These are phyloP conservation scores for Boletus reticuloceps DNA, from an alignment of 768 basidiomycete species.

Conservation along the genomic window DNA sequence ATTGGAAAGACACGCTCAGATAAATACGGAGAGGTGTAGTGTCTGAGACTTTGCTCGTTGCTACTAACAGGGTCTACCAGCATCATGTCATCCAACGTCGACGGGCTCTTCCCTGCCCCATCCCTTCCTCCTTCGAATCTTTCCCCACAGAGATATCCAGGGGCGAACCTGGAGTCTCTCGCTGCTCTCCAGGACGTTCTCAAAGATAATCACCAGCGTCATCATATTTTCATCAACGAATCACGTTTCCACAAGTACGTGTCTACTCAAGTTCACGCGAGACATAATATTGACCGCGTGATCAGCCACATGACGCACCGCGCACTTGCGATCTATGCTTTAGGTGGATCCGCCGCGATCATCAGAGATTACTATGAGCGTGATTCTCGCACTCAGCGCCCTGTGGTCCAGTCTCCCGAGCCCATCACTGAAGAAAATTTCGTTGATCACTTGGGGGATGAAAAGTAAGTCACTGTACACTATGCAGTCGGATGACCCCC, in stretches of 20 bases:
- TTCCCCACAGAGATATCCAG: constrained; percentile 28
- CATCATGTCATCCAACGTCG: constrained; percentile 16
- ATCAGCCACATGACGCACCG: constrained; percentile 31
- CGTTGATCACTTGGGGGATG: constrained; percentile 22
- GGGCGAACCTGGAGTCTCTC: constrained; percentile 22
- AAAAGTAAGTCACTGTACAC: constrained; percentile 13
- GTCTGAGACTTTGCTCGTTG: too few relatives aligned
- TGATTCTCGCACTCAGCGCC: constrained; percentile 20
- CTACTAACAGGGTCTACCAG: too few relatives aligned
- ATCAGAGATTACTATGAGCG: constrained; percentile 27
- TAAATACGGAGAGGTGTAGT: too few relatives aligned
- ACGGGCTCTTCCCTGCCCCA: constrained; percentile 26
- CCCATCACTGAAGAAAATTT: constrained; percentile 24
- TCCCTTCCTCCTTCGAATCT: constrained; percentile 24
- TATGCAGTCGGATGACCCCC: background rate
- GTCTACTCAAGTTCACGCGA: background rate
- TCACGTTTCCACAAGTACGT: constrained; percentile 51
- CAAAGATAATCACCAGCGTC: constrained; percentile 46
- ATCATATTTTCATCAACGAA: constrained; percentile 51
- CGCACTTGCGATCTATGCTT: constrained; percentile 27
- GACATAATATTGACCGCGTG: background rate
- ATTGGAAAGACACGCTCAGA: too few relatives aligned
- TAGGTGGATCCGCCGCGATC: constrained; percentile 23
- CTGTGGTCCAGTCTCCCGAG: constrained; percentile 23
- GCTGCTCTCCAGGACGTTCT: constrained; percentile 32